phyloP scores from a whole-genome alignment of 129 eudicot genomes.

The Flaveria brownii region DNA sequence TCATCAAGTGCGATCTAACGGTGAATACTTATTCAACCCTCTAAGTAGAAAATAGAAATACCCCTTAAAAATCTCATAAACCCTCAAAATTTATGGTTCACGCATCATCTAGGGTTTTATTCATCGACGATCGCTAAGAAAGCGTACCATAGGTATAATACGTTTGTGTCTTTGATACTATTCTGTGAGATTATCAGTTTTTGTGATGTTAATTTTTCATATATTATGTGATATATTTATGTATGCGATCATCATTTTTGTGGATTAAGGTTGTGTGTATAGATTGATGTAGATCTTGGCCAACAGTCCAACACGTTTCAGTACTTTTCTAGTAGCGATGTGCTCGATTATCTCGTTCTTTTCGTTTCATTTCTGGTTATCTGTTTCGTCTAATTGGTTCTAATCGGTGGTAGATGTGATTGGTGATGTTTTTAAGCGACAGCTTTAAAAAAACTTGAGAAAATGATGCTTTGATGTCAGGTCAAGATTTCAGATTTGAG shows the following conservation, averaged over 20 bases:
- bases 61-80: conserved; percentile 37
- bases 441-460: neutral
- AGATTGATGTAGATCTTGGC: conserved; percentile 14
- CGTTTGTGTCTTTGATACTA: neutral
- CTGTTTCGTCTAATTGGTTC: conserved; percentile 5
- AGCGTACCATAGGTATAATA: conserved; percentile 33
- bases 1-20: conserved; percentile 30
- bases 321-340: too few relatives aligned
- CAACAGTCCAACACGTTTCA: too few relatives aligned
- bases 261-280: neutral
- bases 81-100: conserved; percentile 15
- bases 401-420: neutral
- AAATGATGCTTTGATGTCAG: neutral
- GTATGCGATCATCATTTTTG: neutral
- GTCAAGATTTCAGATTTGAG: neutral
- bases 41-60: conserved; percentile 13
- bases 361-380: conserved; percentile 9
- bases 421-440: neutral
- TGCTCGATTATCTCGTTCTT: neutral
- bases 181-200: neutral
- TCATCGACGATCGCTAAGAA: conserved; percentile 24
- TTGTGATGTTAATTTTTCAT: neutral
- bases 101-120: conserved; percentile 48
- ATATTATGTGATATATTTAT: neutral
- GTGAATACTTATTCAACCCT: conserved; percentile 25